These are phyloP conservation scores for Saturnispora ahearnii DNA, from an alignment of 805 yeast species.

Conservation along the genomic window DNA sequence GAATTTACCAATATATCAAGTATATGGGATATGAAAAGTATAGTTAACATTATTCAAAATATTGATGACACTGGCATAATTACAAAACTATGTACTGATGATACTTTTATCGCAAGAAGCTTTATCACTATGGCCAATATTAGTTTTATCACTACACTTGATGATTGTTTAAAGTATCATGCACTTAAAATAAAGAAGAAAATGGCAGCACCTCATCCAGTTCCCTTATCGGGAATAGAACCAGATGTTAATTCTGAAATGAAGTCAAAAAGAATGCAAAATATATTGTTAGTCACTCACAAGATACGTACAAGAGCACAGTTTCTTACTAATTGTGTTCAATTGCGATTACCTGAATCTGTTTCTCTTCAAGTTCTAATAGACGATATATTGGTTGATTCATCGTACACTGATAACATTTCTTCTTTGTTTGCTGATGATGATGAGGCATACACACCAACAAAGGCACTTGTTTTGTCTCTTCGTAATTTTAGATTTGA, in stretches of 20 bases:
- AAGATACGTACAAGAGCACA: constrained; percentile 21
- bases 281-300: constrained; percentile 14
- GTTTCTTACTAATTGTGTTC: constrained; percentile 15
- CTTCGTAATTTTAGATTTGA: constrained; percentile 19
- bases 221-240: neutral
- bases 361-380: constrained; percentile 11
- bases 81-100: constrained; percentile 9
- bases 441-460: constrained; percentile 6
- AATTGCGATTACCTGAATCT: constrained; percentile 11
- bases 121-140: constrained; percentile 17
- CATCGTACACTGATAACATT: constrained; percentile 19
- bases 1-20: constrained; percentile 15
- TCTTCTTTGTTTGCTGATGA: constrained; percentile 18
- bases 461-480: constrained; percentile 15
- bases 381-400: constrained; percentile 23
- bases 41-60: constrained; percentile 6
- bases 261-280: neutral
- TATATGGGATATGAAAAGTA: constrained; percentile 8
- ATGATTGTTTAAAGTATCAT: constrained; percentile 10
- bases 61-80: constrained; percentile 11
- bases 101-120: constrained; percentile 17
- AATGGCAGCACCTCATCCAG: neutral
- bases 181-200: neutral
- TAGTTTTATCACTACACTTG: constrained; percentile 12
- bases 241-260: neutral